Evolutionary conservation across 2,329 filamentous ascomycete species (phyloP).

Genomic region (Monosporascus cannonballus): DNA sequence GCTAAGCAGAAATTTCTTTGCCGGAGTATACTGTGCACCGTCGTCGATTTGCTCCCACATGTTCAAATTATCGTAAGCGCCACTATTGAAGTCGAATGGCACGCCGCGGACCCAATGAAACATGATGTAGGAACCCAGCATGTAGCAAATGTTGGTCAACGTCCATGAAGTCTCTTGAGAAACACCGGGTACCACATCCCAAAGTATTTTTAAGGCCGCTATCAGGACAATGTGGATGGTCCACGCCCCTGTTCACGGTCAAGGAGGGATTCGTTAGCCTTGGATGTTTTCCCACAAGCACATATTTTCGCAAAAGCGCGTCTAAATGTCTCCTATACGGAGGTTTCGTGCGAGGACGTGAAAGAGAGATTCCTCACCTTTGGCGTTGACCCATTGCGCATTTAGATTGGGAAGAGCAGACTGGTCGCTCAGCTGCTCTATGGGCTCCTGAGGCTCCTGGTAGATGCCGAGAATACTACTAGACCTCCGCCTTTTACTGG

Average conservation of each 20-base stretch:
- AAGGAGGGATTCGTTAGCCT: background rate
- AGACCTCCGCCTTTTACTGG: constrained; percentile 81
- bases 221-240: constrained; percentile 95
- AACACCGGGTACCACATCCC: constrained; percentile 91
- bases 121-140: constrained; percentile 98
- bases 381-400: constrained; percentile 98
- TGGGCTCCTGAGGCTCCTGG: constrained; percentile 90
- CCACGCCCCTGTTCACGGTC: constrained; percentile 69
- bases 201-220: constrained; percentile 86
- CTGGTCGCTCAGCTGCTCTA: constrained; percentile 97
- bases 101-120: constrained; percentile 98
- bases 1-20: constrained; percentile 95
- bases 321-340: constrained; percentile 7
- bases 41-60: constrained; percentile 99
- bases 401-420: constrained; percentile 91
- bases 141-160: constrained; percentile 96
- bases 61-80: constrained; percentile 98
- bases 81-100: constrained; percentile 97
- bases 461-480: constrained; percentile 92
- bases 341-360: background rate
- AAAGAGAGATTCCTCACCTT: constrained; percentile 59
- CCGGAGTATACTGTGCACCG: constrained; percentile 94
- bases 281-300: background rate
- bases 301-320: constrained; percentile 2
- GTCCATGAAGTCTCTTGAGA: constrained; percentile 99